Percentiles rank a stretch among this genome's conserved stretches.
Evolutionary conservation across 2,329 filamentous ascomycete genomes (phyloP).

Genomic region (Fusarium sulawesiense): DNA sequence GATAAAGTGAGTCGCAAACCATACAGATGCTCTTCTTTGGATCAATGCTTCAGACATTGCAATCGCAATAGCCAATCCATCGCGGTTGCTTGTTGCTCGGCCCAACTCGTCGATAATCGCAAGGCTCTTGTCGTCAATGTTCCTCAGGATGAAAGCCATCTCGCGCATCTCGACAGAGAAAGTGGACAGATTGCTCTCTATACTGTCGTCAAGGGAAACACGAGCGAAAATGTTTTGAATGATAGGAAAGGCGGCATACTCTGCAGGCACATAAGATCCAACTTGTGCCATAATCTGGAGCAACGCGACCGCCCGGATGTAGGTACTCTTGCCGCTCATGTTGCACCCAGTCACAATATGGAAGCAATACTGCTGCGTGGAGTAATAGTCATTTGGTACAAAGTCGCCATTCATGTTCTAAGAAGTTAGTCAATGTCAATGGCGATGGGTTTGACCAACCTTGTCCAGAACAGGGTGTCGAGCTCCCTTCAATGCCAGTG

Average conservation of each 20-base stretch:
- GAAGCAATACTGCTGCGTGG: constrained; percentile 82
- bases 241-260: constrained; percentile 84
- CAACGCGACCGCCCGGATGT: constrained; percentile 86
- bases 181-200: constrained; percentile 91
- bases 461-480: constrained; percentile 85
- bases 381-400: constrained; percentile 91
- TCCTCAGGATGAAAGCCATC: constrained; percentile 89
- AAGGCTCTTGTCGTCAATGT: constrained; percentile 80
- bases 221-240: constrained; percentile 87
- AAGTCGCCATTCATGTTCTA: constrained; percentile 74
- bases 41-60: constrained; percentile 90
- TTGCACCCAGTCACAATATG: constrained; percentile 97
- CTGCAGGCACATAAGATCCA: constrained; percentile 88
- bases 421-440: background rate
- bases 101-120: constrained; percentile 93
- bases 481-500: constrained; percentile 77
- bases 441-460: background rate
- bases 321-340: constrained; percentile 98
- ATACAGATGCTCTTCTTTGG: constrained; percentile 80
- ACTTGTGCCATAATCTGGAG: constrained; percentile 94
- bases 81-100: constrained; percentile 86
- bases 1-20: constrained; percentile 94
- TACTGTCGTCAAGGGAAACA: constrained; percentile 85
- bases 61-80: constrained; percentile 89
- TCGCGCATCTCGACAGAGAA: constrained; percentile 97